Evolutionary conservation across 768 basidiomycete genomes (phyloP), one percentile per base, ranked within the genome.

Genomic region (Dentipellis sp.): DNA sequence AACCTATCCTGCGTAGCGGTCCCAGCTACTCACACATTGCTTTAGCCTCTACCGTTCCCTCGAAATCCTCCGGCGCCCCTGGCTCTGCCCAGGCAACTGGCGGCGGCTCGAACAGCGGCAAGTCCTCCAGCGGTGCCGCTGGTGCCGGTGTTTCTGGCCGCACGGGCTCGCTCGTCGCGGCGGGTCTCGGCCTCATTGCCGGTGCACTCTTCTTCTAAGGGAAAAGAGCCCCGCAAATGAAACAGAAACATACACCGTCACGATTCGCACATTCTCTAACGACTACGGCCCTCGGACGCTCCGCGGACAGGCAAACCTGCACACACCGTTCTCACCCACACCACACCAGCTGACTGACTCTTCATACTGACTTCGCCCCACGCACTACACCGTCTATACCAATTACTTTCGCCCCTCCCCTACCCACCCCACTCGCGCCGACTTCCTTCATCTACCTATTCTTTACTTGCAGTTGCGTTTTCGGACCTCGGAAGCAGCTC

Each of bases 51-150:
- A 36, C 39, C 38, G 58, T 37, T 34, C 49, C 50, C 21, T 67
- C 67, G 17, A 61, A 69, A 21, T 64, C 69, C 5, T 66, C 69
- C 10, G 66, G 69, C 45, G 67, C 70, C 4, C 63, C 72, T n/a
- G 70, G 71, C 23, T 69, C 70, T 4, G 63, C 59, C 1, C 63
- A 68, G 47, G 59, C 64, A 21, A 67, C 69, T 23, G 57, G 57
- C 10, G 57, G 50, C 59, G 10, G 16, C 55, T 16, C 39, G 42
- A 14, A 3, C 57, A 16, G 35, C 36, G 23, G 22, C 12, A 35
- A 35, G 49, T 45, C 42, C 16, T 14, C 48, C 19, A 52, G 16
- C 1, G 19, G 23, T 9, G 35, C 23, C 19, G 48, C 17, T 9
- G 48, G 19, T 19, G 17, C 48, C 19, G 17, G 17, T 23, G 14